A percentile compares a stretch with the other conserved stretches of the same genome.
Evolutionary conservation across 2,329 filamentous ascomycete genomes (phyloP).

Genomic region (Apiospora marii): DNA sequence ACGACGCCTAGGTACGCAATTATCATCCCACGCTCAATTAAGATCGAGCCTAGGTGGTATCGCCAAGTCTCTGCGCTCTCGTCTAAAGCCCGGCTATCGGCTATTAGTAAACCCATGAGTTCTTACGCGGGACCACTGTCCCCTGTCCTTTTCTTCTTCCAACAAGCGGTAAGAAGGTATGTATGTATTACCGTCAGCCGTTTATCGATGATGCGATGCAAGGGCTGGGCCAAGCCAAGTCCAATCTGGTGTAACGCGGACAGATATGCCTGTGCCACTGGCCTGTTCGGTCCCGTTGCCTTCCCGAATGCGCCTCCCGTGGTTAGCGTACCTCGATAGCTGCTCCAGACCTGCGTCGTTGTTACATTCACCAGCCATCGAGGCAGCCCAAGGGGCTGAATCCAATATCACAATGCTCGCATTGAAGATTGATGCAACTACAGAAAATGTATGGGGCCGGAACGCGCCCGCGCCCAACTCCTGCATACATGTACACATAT

Average conservation of each 20-base stretch:
- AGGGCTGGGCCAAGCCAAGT: constrained; percentile 14
- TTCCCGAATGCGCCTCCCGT: constrained; percentile 11
- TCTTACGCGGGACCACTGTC: background rate
- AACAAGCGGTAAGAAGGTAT: constrained; percentile 4
- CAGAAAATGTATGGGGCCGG: background rate
- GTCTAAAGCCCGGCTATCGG: background rate
- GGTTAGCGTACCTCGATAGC: constrained; percentile 9
- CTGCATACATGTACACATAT: background rate
- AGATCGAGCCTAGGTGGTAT: background rate
- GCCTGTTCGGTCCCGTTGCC: constrained; percentile 1
- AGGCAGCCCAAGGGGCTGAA: background rate
- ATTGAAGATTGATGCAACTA: background rate
- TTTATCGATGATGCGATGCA: constrained; percentile 10
- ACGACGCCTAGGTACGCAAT: background rate
- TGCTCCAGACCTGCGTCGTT: background rate
- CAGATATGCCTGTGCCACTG: background rate
- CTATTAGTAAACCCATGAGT: background rate
- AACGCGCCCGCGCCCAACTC: background rate
- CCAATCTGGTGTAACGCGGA: constrained; percentile 18
- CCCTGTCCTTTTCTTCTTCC: background rate
- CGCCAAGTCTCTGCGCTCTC: background rate
- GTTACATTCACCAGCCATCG: constrained; percentile 5
- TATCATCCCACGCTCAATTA: background rate
- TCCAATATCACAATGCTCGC: background rate
- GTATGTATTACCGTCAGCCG: background rate